Base-by-base conservation (phyloP, 345 rosid species). In the Murraya koenigii region DNA sequence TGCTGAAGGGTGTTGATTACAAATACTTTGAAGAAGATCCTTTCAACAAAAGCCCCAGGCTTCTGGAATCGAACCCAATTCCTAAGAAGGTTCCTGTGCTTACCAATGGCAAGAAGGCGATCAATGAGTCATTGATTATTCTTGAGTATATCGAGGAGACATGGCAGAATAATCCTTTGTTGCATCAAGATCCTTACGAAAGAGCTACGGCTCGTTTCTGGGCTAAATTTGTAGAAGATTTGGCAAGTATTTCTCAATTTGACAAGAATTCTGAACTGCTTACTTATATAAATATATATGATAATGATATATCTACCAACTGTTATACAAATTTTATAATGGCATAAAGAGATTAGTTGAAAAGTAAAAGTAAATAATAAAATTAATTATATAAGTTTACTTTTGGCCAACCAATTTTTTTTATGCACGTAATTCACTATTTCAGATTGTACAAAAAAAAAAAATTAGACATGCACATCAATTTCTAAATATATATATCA, bases 101-200 rank as follows among this genome's bases (percentile, higher is more conserved):
- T 39, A 72, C 76, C 64, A 85, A 82, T 30, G 58, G 60, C 7
- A 49, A 63, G 7, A 82, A 63, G 23, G 74, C 15, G 25, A 20
- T 80, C n/a, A 6, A 60, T 30, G 84, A 85, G 64, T 85, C 88
- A 8, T 38, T 69, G 30, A 54, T 74, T 9, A 72, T 84, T 22
- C 77, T 81, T 4, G 87, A 84, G 67, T 84, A 84, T 64, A 69
- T 85, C 14, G 87, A 87, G 28, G 87, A 87, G 61, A 80, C 79
- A 0, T 85, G 88, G 90, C 70, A 77, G 17, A 81, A 81, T 0
- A 39, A 38, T 22, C 87, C 87, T 3, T 54, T 87, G 39, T 67
- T 81, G 61, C 88, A 87, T 41, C 81, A 69, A 11, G 87, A 85
- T 80, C 88, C 88, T 76, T 39, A 64, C 35, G 74, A 72, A 35